Evolutionary conservation across 805 yeast species (phyloP).

Genomic region (Suhomyces canberraensis): DNA sequence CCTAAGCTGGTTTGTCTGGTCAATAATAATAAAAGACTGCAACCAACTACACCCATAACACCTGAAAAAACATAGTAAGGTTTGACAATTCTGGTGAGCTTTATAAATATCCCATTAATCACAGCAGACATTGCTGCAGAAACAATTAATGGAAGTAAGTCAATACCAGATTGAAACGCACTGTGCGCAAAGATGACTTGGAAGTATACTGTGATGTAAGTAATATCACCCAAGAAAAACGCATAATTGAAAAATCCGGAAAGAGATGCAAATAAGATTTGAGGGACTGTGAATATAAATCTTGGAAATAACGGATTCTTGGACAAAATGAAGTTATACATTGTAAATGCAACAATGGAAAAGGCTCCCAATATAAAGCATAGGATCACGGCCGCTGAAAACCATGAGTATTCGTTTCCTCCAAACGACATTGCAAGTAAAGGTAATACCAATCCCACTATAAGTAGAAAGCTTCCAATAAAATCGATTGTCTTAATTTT

Average conservation of each 20-base stretch:
- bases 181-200: slow-evolving; percentile 10
- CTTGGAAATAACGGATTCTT: slow-evolving; percentile 14
- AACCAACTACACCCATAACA: slow-evolving; percentile 10
- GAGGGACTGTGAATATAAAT: slow-evolving; percentile 13
- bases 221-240: slow-evolving; percentile 5
- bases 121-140: slow-evolving; percentile 10
- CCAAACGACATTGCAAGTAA: slow-evolving; percentile 20
- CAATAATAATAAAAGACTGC: slow-evolving; percentile 7
- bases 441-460: slow-evolving; percentile 15
- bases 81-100: slow-evolving; percentile 11
- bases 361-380: slow-evolving; percentile 16
- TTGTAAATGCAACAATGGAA: slow-evolving; percentile 10
- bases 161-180: slow-evolving; percentile 13
- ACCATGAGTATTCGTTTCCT: slow-evolving; percentile 18
- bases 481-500: slow-evolving; percentile 16
- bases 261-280: slow-evolving; percentile 14
- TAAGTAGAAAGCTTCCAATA: slow-evolving; percentile 16
- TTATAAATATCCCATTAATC: slow-evolving; percentile 9
- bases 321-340: slow-evolving; percentile 15
- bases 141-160: slow-evolving; percentile 13
- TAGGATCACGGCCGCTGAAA: slow-evolving; percentile 15
- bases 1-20: slow-evolving; percentile 3
- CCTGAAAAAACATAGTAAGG: slow-evolving; percentile 10
- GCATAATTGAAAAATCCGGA: slow-evolving; percentile 15
- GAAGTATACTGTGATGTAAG: slow-evolving; percentile 13